Base-by-base conservation (phyloP, 2,329 filamentous ascomycete genomes). In the Sporothrix brasiliensis region DNA sequence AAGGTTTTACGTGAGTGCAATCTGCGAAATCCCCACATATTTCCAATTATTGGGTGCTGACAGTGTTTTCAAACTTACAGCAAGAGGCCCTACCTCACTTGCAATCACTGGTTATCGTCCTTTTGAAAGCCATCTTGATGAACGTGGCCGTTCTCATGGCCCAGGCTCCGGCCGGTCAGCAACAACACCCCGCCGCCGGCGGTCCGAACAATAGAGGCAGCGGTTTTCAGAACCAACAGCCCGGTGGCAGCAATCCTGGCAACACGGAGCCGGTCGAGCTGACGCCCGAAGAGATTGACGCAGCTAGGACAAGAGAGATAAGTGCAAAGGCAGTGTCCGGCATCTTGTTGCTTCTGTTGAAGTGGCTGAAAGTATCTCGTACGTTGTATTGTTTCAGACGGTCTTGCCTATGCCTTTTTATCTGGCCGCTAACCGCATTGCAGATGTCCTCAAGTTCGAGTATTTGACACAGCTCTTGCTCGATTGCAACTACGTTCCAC, bases 361-460 rank as follows among this genome's bases (percentile, higher is more conserved):
- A 98, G 80, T 99, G 95, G 95, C 91, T 98, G 76, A 96, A 97
- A 79, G 84, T 97, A 69, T 97, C 93, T 71, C 95, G 93, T 96
- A 83, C 83, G 92, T 83, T 52, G 24, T 24, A 10, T 49, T 2
- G 14, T 24, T 24, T n/a, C 16, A 16, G 5, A 9, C 16, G 6
- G 16, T 21, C n/a, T 47, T 60, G 56, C 74, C 79, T 52, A 19
- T 34, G 16, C 11, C 61, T 6, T 50, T 24, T 16, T 34, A 4
- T n/a, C 41, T 4, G n/a, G 21, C 9, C 30, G 11, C 69, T 68
- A 44, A 68, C 27, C 10, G 6, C 61, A 58, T 4, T 27, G 5
- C 63, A 96, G 93, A 99, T 78, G 87, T 98, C 39, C 83, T 99
- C 74, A 97, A 97, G 78, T 97, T 95, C 75, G 95, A 99, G 80